Evolutionary conservation across 1,139 yeast species (phyloP).

Genomic region (Zygosaccharomyces sapae): DNA sequence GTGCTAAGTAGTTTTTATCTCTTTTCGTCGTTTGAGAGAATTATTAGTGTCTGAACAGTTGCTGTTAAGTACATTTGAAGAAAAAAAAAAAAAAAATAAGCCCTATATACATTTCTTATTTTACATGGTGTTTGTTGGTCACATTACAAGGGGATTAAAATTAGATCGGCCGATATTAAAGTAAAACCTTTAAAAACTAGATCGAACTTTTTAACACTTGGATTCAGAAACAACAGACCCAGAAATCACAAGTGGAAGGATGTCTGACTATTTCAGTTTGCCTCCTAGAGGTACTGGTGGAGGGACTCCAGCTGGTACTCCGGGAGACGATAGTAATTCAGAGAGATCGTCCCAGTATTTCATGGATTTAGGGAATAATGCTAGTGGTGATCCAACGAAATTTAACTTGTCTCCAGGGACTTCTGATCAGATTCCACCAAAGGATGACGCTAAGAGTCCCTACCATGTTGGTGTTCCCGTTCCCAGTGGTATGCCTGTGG

Average conservation of each 20-base stretch:
- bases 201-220: not conserved
- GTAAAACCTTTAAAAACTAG: not conserved
- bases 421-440: constrained; percentile 32
- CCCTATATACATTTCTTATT: too few species aligned
- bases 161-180: not conserved
- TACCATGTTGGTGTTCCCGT: constrained; percentile 38
- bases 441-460: constrained; percentile 37
- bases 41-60: too few species aligned
- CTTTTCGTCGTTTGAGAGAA: too few species aligned
- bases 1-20: too few species aligned
- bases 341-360: constrained; percentile 5
- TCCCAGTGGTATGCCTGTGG: constrained; percentile 26
- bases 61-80: too few species aligned
- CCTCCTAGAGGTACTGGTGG: constrained; percentile 2
- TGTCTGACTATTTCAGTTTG: constrained; percentile 28
- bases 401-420: not conserved
- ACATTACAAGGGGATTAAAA: constrained; percentile 2
- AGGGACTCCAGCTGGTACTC: constrained; percentile 5
- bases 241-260: constrained; percentile 1
- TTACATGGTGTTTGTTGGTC: too few species aligned
- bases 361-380: constrained; percentile 3
- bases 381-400: not conserved
- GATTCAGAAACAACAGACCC: too few species aligned
- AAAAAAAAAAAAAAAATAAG: too few species aligned
- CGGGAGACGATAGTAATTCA: constrained; percentile 8